A percentile compares a stretch with the other conserved stretches of the same genome.
Evolutionary conservation across 2,329 filamentous ascomycete genomes (phyloP).

Genomic region (Aspergillus neotritici): DNA sequence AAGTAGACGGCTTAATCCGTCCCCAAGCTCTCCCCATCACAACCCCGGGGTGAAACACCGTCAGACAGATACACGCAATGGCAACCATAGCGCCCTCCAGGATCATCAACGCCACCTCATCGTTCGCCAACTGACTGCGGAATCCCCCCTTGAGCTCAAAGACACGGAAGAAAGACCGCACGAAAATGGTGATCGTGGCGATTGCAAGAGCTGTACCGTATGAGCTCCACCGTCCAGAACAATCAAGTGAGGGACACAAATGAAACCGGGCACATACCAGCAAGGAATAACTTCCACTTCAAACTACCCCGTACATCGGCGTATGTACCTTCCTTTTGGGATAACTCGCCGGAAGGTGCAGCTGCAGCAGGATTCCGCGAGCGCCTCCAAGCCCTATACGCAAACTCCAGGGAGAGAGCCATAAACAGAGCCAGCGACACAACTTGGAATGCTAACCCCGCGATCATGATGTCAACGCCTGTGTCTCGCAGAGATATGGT

Average conservation of each 20-base stretch:
- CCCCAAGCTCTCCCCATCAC: no score
- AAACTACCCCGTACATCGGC: not conserved
- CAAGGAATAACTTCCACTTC: conserved; percentile 22
- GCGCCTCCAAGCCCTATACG: conserved; percentile 5
- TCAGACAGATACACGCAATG: conserved; percentile 41
- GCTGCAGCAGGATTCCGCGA: no score
- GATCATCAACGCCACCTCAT: conserved; percentile 47
- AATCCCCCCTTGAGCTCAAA: conserved; percentile 47
- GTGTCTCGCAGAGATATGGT: conserved; percentile 10
- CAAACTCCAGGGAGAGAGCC: conserved; percentile 47
- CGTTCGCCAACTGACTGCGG: conserved; percentile 42
- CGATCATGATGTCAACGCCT: conserved; percentile 60
- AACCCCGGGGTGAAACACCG: conserved; percentile 42
- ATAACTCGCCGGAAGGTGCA: no score
- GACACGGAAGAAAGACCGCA: conserved; percentile 47
- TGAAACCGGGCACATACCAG: not conserved
- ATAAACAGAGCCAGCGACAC: conserved; percentile 54
- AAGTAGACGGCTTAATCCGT: no score
- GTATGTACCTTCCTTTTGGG: no score
- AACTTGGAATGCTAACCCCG: conserved; percentile 58
- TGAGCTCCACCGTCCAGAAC: not conserved
- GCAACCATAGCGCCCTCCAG: conserved; percentile 51
- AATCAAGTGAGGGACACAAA: not conserved
- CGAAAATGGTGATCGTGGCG: conserved; percentile 44
- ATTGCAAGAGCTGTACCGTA: conserved; percentile 5